Evolutionary conservation across 768 basidiomycete genomes (phyloP), one percentile per base, ranked within the genome.

Genomic region (Kwoniella pini): DNA sequence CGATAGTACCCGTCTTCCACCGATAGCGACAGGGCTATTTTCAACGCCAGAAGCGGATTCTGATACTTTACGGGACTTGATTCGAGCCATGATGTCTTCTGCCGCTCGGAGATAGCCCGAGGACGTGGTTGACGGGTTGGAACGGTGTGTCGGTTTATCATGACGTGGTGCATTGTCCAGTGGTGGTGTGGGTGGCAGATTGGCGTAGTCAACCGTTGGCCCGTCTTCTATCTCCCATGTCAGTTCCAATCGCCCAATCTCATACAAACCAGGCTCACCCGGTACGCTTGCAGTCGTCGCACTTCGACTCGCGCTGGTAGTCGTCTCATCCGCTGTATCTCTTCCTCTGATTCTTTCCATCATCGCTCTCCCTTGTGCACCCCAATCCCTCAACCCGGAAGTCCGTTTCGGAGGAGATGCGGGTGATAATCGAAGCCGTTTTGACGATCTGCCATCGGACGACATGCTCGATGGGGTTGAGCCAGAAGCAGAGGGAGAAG

Each of bases 71-170:
- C 74, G 61, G 30, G 57, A 54, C 77, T 87, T 88, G 65, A 93
- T 91, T 65, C 90, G 88, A 24, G 87, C 88, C 88, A 94, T 91
- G 45, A 94, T 78, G 24, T 82, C 85, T 9, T 85, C 88, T 12
- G 89, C 91, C 67, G 90, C 86, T 67, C 85, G 82, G 40, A 90
- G 85, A 74, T 89, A 89, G n/a, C 69, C 71, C 3, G 71, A 75
- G 4, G 68, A 76, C 0, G 72, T 63, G 2, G 74, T 76, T 10
- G 70, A 71, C 7, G 74, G 71, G 38, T 73, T 73, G 0, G 74
- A 76, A 5, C 67, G 67, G 54, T 73, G 74, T 5, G 64, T 67
- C 30, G 55, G 45, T 46, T 57, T 63, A 51, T 54, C 48, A 31
- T 30, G n/a, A 19, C 13, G 50, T 15, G 33, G 24, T 40, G 22